Base-by-base conservation (phyloP, 2,329 filamentous ascomycete genomes). In the Arthroderma uncinatum region DNA sequence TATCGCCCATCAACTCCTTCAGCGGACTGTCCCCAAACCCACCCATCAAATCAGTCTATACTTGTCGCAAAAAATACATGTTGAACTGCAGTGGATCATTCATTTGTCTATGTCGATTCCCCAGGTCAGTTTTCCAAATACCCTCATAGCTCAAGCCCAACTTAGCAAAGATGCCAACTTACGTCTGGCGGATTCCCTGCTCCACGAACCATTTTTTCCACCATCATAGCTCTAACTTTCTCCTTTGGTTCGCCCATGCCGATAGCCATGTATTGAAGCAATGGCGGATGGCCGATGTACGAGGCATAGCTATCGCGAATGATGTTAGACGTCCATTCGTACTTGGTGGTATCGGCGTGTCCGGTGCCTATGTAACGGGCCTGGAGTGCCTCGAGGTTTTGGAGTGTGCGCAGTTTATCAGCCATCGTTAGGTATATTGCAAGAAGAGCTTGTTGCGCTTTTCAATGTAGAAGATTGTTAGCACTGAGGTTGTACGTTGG, bases 281-380 rank as follows among this genome's bases (percentile, higher is more conserved):
- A 79, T 6, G 90, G 87, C 14, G 90, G 87, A 70, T 98, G 93
- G 19, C 93, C 93, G 62, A 93, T 81, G 66, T 95, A 91, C 61
- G 85, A 90, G 19, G 90, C 83, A 70, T 92, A 91, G 21, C 86
- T 94, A 76, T 98, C 93, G 70, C 93, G 90, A 69, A 90, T 82
- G 69, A 97, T 92, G 76, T 97, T 98, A 59, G 87, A 91, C 54
- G 86, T 86, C 90, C 91, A 98, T 75, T 98, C 93, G 84, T 93
- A 93, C 72, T 89, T 94, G 25, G 90, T 95, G 12, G 92, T 97
- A 76, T 98, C 93, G 44, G 92, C 89, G 73, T 96, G 91, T 23
- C 93, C 93, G 2, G 93, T 97, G 64, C 93, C 93, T 67, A 98
- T 81, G 77, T 93, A 96, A 68, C 94, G 94, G 67, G 91, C 86